Conservation (phyloP, 148 eudicot genomes). For the Nepenthes mirabilis region DNA sequence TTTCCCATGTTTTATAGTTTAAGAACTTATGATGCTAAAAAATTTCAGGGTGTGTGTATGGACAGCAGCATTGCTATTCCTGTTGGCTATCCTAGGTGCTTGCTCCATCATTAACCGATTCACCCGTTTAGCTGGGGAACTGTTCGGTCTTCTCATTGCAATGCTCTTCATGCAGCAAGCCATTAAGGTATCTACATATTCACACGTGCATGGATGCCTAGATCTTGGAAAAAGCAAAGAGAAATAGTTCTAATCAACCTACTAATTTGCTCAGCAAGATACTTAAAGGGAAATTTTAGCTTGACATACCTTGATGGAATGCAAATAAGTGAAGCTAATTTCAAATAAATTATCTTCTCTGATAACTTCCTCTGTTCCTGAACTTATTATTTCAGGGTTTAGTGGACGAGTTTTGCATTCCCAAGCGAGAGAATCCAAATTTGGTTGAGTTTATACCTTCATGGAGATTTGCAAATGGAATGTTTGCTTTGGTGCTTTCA, state of each 20-base stretch:
- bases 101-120: constrained; percentile 88
- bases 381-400: constrained; percentile 36
- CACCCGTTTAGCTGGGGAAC: constrained; percentile 85
- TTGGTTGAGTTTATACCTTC: constrained; percentile 42
- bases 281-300: no score
- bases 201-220: no score
- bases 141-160: constrained; percentile 81
- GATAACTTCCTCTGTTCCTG: neutral
- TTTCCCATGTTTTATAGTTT: neutral
- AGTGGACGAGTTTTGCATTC: constrained; percentile 72
- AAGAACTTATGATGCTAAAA: neutral
- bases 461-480: constrained; percentile 93
- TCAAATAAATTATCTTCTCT: neutral
- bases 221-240: neutral
- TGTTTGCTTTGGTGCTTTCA: constrained; percentile 87
- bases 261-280: no score
- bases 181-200: constrained; percentile 30
- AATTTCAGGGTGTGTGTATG: constrained; percentile 87
- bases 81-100: constrained; percentile 80
- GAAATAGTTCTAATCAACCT: neutral
- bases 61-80: constrained; percentile 65
- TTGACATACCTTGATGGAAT: neutral
- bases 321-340: no score
- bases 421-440: constrained; percentile 39
- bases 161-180: constrained; percentile 98